Base-by-base conservation (phyloP, 768 basidiomycete species). In the Suillus spraguei region DNA sequence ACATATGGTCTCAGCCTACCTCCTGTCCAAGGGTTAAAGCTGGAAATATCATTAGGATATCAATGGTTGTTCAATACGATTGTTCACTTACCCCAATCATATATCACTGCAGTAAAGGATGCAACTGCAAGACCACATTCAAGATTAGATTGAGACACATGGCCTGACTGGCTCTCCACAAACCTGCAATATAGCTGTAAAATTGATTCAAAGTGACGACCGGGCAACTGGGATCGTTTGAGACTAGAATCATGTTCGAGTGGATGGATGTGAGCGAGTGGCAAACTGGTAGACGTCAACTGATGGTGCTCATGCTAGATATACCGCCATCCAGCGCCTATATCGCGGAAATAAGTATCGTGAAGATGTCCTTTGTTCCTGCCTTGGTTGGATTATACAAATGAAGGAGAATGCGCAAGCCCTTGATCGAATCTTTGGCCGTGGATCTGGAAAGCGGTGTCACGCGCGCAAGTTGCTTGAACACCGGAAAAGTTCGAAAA, bases 401-500 rank as follows among this genome's bases (percentile, higher is more conserved):
- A 50, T 50, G 7, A 17, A 1, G 17, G 16, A 32, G 49, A 50
- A 50, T 9, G 17, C 9, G 17, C 32, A 13, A 53, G 32, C 32
- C 32, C 17, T 32, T 32, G 5, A 53, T 53, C 11, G 52, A 11
- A 20, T 53, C 32, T 17, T 9, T 50, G 49, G 28, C 14, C 16
- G 28, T 17, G 49, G 28, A 32, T 50, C 49, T 50, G 49, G 4
- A 32, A 33, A 33, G 17, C 20, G 33, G 17, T 10, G 10, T 13
- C 11, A 6, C 52, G 3, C 20, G 20, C 20, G 32, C 33, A n/a
- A 11, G 32, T 20, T 33, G 52, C 20, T 50, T 35, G 33, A 53
- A 53, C 52, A 53, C 33, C 20, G 52, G 52, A n/a, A 35, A 33
- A 53, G 32, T 33, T 53, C 33, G 52, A 33, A 53, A 35, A 53